A percentile compares a stretch with the other conserved stretches of the same genome.
Evolutionary conservation across 768 basidiomycete genomes (phyloP).

Genomic region (Omphalotus guepiniiformis): DNA sequence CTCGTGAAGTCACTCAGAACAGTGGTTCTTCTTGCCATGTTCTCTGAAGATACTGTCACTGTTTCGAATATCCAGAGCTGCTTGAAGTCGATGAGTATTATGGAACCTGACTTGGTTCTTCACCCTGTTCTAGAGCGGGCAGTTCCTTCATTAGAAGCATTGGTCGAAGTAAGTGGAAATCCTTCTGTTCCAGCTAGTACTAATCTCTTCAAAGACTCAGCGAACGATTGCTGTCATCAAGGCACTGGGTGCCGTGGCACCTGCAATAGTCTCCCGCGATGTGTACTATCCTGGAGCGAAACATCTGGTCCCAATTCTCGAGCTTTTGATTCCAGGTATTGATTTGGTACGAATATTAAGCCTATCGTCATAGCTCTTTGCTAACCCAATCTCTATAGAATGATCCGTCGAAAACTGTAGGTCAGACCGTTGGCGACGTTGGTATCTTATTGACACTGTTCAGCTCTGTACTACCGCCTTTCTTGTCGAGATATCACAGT

Average conservation of each 20-base stretch:
- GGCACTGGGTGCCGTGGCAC: constrained; percentile 75
- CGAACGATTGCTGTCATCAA: constrained; percentile 84
- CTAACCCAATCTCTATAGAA: constrained; percentile 40
- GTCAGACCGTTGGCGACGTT: constrained; percentile 13
- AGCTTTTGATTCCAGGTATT: constrained; percentile 81
- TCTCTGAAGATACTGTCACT: constrained; percentile 75
- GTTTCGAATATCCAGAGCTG: constrained; percentile 75
- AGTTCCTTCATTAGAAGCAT: constrained; percentile 79
- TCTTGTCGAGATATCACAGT: constrained; percentile 69
- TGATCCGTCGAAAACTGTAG: constrained; percentile 74
- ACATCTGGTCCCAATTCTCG: constrained; percentile 73
- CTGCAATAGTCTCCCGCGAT: constrained; percentile 73
- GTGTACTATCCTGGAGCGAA: constrained; percentile 82
- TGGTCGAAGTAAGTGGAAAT: constrained; percentile 62
- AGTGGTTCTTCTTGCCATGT: constrained; percentile 84
- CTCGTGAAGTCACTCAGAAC: constrained; percentile 80
- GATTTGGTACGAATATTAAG: constrained; percentile 62
- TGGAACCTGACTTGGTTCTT: constrained; percentile 85
- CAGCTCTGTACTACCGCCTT: constrained; percentile 75
- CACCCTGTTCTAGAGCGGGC: constrained; percentile 80
- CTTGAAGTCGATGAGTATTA: constrained; percentile 74
- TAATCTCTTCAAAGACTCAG: constrained; percentile 52
- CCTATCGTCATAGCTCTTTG: background rate
- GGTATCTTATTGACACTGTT: constrained; percentile 7
- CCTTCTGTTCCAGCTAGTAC: background rate